These are phyloP conservation scores for Barnettozyma vustinii DNA, from an alignment of 805 yeast species.

Conservation along the genomic window DNA sequence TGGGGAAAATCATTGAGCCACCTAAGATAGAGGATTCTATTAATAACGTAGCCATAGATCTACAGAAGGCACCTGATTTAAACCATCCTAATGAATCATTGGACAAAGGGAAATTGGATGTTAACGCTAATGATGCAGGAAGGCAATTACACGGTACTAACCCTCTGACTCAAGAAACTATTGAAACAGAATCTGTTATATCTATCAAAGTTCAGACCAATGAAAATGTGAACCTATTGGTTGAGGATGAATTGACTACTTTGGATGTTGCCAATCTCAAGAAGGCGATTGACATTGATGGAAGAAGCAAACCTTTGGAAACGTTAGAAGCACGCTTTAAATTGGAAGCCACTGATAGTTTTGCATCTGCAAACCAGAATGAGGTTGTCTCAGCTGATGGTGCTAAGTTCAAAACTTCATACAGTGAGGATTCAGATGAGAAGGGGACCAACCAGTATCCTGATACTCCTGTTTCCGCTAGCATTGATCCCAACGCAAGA, in stretches of 20 bases:
- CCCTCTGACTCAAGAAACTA: neutral
- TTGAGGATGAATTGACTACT: conserved; percentile 2
- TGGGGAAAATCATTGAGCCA: neutral
- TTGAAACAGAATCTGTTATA: neutral
- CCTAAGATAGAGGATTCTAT: neutral
- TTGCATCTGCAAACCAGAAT: neutral
- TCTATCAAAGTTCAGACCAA: neutral
- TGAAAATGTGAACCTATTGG: neutral
- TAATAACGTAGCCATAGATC: neutral
- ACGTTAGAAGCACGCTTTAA: neutral
- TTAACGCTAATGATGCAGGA: neutral
- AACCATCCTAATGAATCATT: neutral
- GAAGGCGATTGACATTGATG: conserved; percentile 9
- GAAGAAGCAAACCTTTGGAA: neutral
- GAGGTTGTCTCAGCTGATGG: neutral
- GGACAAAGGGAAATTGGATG: neutral
- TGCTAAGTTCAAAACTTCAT: neutral
- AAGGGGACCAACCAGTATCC: neutral
- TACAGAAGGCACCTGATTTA: neutral
- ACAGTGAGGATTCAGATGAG: neutral
- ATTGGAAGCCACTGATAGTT: too few species aligned
- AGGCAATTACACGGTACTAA: neutral
- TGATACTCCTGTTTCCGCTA: neutral
- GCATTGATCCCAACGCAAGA: neutral
- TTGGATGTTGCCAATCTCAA: conserved; percentile 5